Evolutionary conservation across 768 basidiomycete species (phyloP).

Genomic region (Fomitopsis pulvina): DNA sequence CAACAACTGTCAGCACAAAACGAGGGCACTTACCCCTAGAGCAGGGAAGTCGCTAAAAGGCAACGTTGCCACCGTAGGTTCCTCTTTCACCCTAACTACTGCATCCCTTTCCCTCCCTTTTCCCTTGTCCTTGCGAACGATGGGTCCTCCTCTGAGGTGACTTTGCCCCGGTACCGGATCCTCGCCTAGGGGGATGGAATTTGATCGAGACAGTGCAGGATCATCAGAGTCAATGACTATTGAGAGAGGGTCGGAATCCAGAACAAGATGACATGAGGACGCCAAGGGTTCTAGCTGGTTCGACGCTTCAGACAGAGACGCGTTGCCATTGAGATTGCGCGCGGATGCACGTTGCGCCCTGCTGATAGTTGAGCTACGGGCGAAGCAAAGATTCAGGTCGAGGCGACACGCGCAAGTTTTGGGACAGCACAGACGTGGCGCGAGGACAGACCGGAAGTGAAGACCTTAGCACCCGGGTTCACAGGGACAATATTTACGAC

Average conservation of each 20-base stretch:
- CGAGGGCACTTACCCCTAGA: slow-evolving; percentile 28
- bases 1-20: background rate
- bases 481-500: slow-evolving; percentile 24
- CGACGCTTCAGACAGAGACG: slow-evolving; percentile 12
- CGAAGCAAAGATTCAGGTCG: background rate
- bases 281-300: slow-evolving; percentile 12
- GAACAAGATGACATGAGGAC: slow-evolving; percentile 43
- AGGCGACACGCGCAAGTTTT: background rate
- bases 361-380: slow-evolving; percentile 9
- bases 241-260: slow-evolving; percentile 46
- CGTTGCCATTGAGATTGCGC: slow-evolving; percentile 14
- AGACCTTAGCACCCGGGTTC: background rate
- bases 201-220: slow-evolving; percentile 56
- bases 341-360: slow-evolving; percentile 24
- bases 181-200: slow-evolving; percentile 27
- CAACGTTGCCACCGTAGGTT: slow-evolving; percentile 32
- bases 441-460: background rate
- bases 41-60: slow-evolving; percentile 26
- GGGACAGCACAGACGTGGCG: background rate
- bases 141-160: slow-evolving; percentile 4
- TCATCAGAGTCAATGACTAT: slow-evolving; percentile 55
- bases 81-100: slow-evolving; percentile 38
- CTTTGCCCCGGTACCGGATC: slow-evolving; percentile 11
- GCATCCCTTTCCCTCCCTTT: slow-evolving; percentile 39
- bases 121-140: slow-evolving; percentile 35